Conservation (phyloP, 169 alveolate genomes). For the Cryptosporidium baileyi region DNA sequence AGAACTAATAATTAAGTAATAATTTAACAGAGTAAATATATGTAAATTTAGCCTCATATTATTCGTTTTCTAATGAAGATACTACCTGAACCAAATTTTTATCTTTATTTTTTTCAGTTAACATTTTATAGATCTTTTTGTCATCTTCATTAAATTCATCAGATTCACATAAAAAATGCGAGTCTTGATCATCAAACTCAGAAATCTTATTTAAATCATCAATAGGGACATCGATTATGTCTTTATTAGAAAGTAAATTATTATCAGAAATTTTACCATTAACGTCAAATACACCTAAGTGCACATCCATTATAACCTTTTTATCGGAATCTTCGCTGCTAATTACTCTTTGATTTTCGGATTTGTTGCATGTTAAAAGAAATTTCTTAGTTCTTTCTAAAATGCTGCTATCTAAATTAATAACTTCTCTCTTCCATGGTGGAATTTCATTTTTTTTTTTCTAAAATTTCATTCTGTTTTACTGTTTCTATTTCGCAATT, state of each 20-base stretch:
- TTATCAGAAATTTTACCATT: constrained; percentile 25
- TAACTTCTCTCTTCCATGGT: constrained; percentile 46
- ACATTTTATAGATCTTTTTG: neutral
- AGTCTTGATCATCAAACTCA: neutral
- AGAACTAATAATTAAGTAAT: too few species aligned
- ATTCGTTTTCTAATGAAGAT: neutral
- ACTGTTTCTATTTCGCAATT: neutral
- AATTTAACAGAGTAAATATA: too few species aligned
- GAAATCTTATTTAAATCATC: neutral
- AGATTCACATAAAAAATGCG: neutral
- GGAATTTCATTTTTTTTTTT: neutral
- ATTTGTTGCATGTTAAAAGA: constrained; percentile 1
- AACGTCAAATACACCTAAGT: constrained; percentile 52
- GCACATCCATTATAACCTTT: constrained; percentile 57
- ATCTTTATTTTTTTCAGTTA: neutral
- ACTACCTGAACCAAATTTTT: constrained; percentile 25
- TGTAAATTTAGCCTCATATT: neutral
- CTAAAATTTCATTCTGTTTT: neutral
- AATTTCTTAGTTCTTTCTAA: constrained; percentile 25
- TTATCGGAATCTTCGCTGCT: neutral
- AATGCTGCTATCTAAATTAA: neutral
- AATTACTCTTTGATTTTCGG: neutral
- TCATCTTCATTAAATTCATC: neutral
- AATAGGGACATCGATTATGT: constrained; percentile 1
- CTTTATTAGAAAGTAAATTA: neutral